Base-by-base conservation (phyloP, 2,329 filamentous ascomycete species). In the Aulographum hederae region DNA sequence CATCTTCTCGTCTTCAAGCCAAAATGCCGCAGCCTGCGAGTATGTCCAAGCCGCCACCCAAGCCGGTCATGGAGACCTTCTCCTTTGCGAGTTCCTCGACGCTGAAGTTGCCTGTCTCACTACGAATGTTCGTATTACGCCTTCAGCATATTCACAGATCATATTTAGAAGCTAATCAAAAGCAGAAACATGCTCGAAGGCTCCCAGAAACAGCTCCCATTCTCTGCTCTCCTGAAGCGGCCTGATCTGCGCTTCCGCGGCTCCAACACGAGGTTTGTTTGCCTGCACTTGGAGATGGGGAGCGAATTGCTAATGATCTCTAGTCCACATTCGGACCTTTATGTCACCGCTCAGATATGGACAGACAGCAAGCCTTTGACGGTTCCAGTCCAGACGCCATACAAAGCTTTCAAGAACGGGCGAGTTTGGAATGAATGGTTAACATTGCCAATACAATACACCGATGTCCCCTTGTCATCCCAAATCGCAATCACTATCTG, bases 361-460 rank as follows among this genome's bases (percentile, higher is more conserved):
- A 81, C 85, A 10, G 84, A 91, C 45, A 94, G 85, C 18, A 98
- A 98, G 51, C 84, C 86, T 21, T 60, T 98, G 42, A 91, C 85
- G 0, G 80, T 95, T 1, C 79, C 84, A 1, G 69, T 91, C 8
- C 86, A 95, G 52, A 98, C 89, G 3, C 69, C 82, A 16, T 95
- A 95, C 57, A 93, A 84, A 48, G 61, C 81, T 5, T 95, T 98
- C 50, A 82, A 84, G 48, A 68, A 67, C 21, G 72, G 47, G 19
- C 54, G 59, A 36, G 73, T 73, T 48, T 94, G 89, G 89, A 93
- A 92, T 50, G 86, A 95, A 58, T 98, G 91, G 89, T 69, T 98
- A 18, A 73, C 77, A 19, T 60, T 98, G 25, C 86, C 89, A 1
- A 73, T 95, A 38, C 68, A 73, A 4, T 89, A 94, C 52, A 75